Conservation (phyloP, 1,284 basidiomycete genomes). For the Sporisorium scitamineum region DNA sequence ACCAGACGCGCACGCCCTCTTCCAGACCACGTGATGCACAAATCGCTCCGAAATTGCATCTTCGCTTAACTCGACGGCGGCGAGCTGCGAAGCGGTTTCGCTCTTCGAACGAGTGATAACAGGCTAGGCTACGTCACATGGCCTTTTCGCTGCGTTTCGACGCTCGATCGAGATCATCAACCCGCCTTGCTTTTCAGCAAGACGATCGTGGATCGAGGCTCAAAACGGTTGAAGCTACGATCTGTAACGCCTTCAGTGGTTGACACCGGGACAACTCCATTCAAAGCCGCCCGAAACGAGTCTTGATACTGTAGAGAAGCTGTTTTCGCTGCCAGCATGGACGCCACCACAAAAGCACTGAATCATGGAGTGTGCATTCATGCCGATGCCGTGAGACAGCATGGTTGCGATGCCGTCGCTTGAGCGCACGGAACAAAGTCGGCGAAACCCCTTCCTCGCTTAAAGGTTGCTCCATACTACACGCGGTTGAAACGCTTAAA, state of each 20-base stretch:
- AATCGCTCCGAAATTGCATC: slow-evolving; percentile 31
- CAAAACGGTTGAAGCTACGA: no score
- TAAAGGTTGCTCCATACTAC: no score
- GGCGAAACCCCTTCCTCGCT: slow-evolving; percentile 17
- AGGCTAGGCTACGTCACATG: slow-evolving; percentile 15
- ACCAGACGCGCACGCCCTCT: no score
- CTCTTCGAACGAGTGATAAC: background rate
- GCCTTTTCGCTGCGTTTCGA: background rate
- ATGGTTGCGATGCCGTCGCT: background rate
- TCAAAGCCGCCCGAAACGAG: no score
- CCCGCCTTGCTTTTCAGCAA: background rate
- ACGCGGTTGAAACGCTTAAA: no score
- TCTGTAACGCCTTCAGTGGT: no score
- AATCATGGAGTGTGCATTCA: background rate
- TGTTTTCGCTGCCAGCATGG: no score
- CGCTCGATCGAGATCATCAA: background rate
- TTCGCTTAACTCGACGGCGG: no score
- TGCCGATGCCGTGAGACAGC: background rate
- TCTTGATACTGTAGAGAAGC: no score
- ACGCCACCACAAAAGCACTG: no score
- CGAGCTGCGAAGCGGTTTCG: no score
- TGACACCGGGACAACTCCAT: background rate
- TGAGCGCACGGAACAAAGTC: slow-evolving; percentile 13
- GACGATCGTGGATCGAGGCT: slow-evolving; percentile 8
- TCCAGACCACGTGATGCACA: no score